A percentile compares a stretch with the other conserved stretches of the same genome.
Evolutionary conservation across 1,139 yeast species (phyloP).

Genomic region (Taphrina pruni): DNA sequence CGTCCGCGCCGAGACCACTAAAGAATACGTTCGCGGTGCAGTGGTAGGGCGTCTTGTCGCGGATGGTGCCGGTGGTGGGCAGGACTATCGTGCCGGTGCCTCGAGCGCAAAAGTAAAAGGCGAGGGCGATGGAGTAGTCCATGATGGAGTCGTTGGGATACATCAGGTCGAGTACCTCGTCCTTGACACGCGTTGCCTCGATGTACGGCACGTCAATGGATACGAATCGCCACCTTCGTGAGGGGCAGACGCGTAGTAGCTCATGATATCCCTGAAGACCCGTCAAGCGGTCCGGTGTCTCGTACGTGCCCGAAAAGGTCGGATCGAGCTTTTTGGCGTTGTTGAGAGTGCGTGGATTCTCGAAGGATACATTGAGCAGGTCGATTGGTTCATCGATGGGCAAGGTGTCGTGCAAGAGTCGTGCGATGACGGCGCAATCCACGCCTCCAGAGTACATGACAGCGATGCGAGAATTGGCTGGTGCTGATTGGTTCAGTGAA

Average conservation of each 20-base stretch:
- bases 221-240: conserved; percentile 57
- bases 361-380: conserved; percentile 91
- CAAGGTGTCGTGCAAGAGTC: conserved; percentile 52
- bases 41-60: conserved; percentile 50
- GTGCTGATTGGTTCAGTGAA: conserved; percentile 16
- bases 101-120: conserved; percentile 86
- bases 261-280: conserved; percentile 67
- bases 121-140: conserved; percentile 94
- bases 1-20: conserved; percentile 98
- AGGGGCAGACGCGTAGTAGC: conserved; percentile 23
- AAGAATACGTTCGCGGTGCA: conserved; percentile 72
- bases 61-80: conserved; percentile 4
- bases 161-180: conserved; percentile 68
- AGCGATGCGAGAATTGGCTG: conserved; percentile 51
- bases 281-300: conserved; percentile 77
- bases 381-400: conserved; percentile 57
- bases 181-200: conserved; percentile 62
- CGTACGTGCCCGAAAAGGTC: conserved; percentile 52
- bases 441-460: conserved; percentile 91
- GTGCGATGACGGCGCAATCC: conserved; percentile 82
- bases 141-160: conserved; percentile 87
- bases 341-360: conserved; percentile 68
- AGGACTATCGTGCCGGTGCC: conserved; percentile 54
- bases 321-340: conserved; percentile 20
- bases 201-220: conserved; percentile 76